A percentile compares a stretch with the other conserved stretches of the same genome.
These are phyloP conservation scores for Nicotiana attenuata DNA, from an alignment of 257 asterid species.

Conservation along the genomic window DNA sequence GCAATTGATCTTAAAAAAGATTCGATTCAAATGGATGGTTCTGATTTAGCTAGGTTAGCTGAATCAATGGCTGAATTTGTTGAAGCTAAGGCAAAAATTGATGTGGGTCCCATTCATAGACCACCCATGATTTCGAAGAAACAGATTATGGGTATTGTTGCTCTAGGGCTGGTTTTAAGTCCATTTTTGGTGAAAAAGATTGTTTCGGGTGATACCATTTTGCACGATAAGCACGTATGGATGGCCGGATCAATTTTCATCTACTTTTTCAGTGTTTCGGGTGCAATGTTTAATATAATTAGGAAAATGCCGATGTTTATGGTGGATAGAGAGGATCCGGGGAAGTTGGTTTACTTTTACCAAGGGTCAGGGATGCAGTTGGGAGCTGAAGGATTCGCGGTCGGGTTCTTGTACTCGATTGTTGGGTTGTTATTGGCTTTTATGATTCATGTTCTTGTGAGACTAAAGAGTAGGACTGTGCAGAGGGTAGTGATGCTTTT, in stretches of 20 bases:
- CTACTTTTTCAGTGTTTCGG: constrained; percentile 91
- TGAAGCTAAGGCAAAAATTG: constrained; percentile 41
- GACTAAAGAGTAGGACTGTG: constrained; percentile 39
- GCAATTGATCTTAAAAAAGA: constrained; percentile 52
- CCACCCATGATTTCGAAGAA: constrained; percentile 62
- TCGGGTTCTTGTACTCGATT: constrained; percentile 78
- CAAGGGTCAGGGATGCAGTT: constrained; percentile 90
- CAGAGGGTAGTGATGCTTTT: constrained; percentile 51
- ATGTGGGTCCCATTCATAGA: constrained; percentile 56
- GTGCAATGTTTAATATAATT: constrained; percentile 85
- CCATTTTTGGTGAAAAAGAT: constrained; percentile 55
- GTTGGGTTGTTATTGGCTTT: constrained; percentile 82
- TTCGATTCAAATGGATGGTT: constrained; percentile 66
- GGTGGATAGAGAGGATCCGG: constrained; percentile 67
- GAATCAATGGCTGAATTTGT: constrained; percentile 88
- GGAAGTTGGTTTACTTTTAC: constrained; percentile 63
- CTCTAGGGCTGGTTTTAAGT: constrained; percentile 33
- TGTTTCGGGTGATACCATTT: constrained; percentile 49
- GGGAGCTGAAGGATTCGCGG: constrained; percentile 83
- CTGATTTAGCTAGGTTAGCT: constrained; percentile 58
- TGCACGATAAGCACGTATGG: constrained; percentile 66
- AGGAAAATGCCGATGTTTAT: constrained; percentile 92
- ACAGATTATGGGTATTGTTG: constrained; percentile 39
- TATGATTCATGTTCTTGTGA: constrained; percentile 50
- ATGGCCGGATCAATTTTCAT: constrained; percentile 82